Percentiles rank a stretch among this genome's conserved stretches.
phyloP scores from a whole-genome alignment of 371 early-diverging fungal genomes.

The Circinella minor region DNA sequence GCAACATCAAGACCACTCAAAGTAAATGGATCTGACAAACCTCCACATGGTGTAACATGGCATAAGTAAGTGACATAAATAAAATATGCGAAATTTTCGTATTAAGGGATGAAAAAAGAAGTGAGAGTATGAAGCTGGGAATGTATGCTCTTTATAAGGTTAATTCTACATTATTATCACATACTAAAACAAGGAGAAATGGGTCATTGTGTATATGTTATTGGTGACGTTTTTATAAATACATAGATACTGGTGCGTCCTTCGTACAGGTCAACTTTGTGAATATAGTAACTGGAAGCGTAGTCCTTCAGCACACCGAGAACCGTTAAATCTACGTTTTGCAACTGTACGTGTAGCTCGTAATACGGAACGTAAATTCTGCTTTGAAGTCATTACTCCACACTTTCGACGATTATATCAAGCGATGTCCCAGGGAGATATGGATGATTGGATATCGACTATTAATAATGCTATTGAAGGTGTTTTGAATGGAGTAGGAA shows the following conservation, averaged over 20 bases:
- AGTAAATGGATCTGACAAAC: constrained; percentile 31
- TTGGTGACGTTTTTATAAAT: background rate
- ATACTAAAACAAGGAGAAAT: background rate
- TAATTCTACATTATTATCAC: background rate
- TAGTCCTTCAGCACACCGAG: constrained; percentile 62
- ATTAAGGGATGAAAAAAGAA: background rate
- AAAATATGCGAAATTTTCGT: background rate
- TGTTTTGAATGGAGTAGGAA: constrained; percentile 65
- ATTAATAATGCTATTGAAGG: constrained; percentile 77
- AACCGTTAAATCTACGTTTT: constrained; percentile 71
- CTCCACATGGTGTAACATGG: constrained; percentile 33
- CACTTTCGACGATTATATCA: constrained; percentile 71
- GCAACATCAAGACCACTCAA: constrained; percentile 61
- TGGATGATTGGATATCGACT: constrained; percentile 68
- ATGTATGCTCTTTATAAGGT: background rate
- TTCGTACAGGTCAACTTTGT: constrained; percentile 70
- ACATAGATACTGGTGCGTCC: constrained; percentile 74
- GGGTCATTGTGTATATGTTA: background rate
- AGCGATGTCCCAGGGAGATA: constrained; percentile 72
- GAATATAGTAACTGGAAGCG: constrained; percentile 80
- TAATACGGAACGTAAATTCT: constrained; percentile 74
- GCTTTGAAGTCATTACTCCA: constrained; percentile 77
- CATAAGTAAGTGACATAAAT: constrained; percentile 44
- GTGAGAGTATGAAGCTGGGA: background rate
- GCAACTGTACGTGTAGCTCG: constrained; percentile 80